Evolutionary conservation across 2,329 filamentous ascomycete species (phyloP).

Genomic region (Clarireedia paspali): DNA sequence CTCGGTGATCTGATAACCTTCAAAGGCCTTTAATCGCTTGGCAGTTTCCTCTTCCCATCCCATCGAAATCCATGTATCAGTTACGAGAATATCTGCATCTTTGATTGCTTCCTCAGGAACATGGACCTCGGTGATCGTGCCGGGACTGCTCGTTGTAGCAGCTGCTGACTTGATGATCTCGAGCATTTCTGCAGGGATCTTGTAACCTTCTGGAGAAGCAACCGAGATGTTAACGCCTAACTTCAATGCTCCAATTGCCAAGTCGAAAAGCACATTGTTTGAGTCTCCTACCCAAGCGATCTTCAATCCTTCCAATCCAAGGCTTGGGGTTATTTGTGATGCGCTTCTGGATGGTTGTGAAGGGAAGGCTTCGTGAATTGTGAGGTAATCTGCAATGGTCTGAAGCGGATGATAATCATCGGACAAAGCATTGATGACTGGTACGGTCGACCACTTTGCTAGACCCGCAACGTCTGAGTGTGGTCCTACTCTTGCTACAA

Average conservation of each 20-base stretch:
- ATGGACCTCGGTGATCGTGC: conserved; percentile 66
- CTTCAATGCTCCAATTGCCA: conserved; percentile 82
- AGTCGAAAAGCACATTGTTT: conserved; percentile 93
- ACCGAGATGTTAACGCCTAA: conserved; percentile 80
- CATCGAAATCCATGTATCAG: conserved; percentile 98
- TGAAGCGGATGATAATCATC: conserved; percentile 92
- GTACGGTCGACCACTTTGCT: conserved; percentile 66
- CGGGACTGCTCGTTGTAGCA: conserved; percentile 47
- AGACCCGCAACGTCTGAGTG: conserved; percentile 68
- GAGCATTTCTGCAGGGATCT: conserved; percentile 69
- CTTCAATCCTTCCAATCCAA: conserved; percentile 77
- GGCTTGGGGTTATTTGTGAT: conserved; percentile 20
- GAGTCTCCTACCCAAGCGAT: conserved; percentile 95
- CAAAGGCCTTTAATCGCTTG: conserved; percentile 72
- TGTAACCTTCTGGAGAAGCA: conserved; percentile 78
- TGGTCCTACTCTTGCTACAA: conserved; percentile 70
- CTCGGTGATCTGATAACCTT: conserved; percentile 84
- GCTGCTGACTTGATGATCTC: conserved; percentile 61
- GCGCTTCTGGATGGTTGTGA: conserved; percentile 26
- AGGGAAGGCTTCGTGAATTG: conserved; percentile 72
- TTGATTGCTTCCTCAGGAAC: conserved; percentile 78
- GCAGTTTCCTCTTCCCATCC: conserved; percentile 83
- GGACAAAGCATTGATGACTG: conserved; percentile 81
- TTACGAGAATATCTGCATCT: conserved; percentile 82
- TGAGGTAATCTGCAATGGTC: conserved; percentile 88